A percentile compares a stretch with the other conserved stretches of the same genome.
phyloP scores from a whole-genome alignment of 345 rosid genomes.

The Conringia planisiliqua region DNA sequence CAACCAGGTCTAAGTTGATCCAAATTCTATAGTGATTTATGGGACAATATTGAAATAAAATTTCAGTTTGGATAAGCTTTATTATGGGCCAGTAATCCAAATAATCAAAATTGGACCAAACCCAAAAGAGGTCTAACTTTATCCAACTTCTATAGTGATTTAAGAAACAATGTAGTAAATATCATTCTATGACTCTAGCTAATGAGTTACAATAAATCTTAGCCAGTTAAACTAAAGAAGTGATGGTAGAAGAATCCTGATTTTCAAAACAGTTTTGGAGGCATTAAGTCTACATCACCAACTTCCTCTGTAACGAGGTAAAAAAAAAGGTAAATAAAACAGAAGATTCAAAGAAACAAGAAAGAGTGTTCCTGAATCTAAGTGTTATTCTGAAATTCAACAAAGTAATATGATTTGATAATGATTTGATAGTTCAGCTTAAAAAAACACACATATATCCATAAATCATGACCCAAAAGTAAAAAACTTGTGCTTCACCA shows the following conservation, averaged over 20 bases:
- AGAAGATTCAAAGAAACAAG: background rate
- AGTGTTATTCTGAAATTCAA: background rate
- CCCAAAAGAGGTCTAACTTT: background rate
- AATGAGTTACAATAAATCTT: too few relatives aligned
- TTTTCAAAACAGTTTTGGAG: too few relatives aligned
- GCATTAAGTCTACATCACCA: too few relatives aligned
- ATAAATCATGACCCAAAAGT: background rate
- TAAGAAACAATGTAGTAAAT: background rate
- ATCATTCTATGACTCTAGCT: background rate
- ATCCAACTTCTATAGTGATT: background rate
- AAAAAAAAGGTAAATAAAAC: too few relatives aligned
- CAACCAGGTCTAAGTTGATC: too few relatives aligned
- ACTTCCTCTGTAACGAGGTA: too few relatives aligned
- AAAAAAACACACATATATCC: background rate
- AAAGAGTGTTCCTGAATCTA: background rate
- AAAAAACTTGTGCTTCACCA: background rate
- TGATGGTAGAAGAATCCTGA: too few relatives aligned
- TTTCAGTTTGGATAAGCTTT: background rate
- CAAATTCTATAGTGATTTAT: too few relatives aligned
- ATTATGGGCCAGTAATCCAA: background rate
- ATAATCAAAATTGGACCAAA: background rate
- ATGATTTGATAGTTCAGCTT: background rate
- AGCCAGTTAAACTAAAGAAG: too few relatives aligned
- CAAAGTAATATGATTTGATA: background rate
- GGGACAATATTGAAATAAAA: background rate